Evolutionary conservation across 768 basidiomycete species (phyloP).

Genomic region (Amanita thiersii): DNA sequence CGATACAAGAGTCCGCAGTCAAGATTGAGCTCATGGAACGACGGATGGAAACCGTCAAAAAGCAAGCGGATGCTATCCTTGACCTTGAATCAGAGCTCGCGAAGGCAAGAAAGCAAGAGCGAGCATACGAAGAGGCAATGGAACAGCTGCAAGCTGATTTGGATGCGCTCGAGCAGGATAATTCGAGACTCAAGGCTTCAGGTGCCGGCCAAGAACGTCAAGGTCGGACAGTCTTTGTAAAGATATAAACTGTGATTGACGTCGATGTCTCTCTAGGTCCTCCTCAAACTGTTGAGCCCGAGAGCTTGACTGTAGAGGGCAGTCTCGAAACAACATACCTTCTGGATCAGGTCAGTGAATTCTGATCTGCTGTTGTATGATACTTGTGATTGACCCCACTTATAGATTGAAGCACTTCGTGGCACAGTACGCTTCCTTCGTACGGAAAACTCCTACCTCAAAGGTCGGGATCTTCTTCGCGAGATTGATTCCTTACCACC

Average conservation of each 20-base stretch:
- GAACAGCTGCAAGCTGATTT: slow-evolving; percentile 88
- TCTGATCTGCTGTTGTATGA: slow-evolving; percentile 2
- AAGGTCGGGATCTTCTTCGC: slow-evolving; percentile 81
- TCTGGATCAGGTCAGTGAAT: slow-evolving; percentile 64
- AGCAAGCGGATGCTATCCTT: slow-evolving; percentile 75
- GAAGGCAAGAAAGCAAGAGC: slow-evolving; percentile 82
- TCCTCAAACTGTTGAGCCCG: slow-evolving; percentile 44
- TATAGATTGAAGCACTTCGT: slow-evolving; percentile 82
- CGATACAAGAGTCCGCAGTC: slow-evolving; percentile 78
- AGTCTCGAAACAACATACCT: slow-evolving; percentile 84
- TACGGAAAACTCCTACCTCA: slow-evolving; percentile 88
- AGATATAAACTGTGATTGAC: no score
- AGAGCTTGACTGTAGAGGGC: slow-evolving; percentile 63
- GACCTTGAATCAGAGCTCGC: slow-evolving; percentile 76
- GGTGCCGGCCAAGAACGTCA: slow-evolving; percentile 64
- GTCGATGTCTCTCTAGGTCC: slow-evolving; percentile 34
- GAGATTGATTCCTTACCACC: slow-evolving; percentile 72
- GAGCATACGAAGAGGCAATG: slow-evolving; percentile 88
- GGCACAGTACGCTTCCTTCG: slow-evolving; percentile 90
- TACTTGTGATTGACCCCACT: slow-evolving; percentile 5
- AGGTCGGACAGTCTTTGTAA: no score
- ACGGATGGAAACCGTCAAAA: slow-evolving; percentile 84
- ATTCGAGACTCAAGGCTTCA: slow-evolving; percentile 68
- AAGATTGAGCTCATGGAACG: slow-evolving; percentile 96
- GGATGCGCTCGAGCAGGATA: slow-evolving; percentile 82